Conservation (phyloP, 768 basidiomycete species). For the Hebeloma cylindrosporum region DNA sequence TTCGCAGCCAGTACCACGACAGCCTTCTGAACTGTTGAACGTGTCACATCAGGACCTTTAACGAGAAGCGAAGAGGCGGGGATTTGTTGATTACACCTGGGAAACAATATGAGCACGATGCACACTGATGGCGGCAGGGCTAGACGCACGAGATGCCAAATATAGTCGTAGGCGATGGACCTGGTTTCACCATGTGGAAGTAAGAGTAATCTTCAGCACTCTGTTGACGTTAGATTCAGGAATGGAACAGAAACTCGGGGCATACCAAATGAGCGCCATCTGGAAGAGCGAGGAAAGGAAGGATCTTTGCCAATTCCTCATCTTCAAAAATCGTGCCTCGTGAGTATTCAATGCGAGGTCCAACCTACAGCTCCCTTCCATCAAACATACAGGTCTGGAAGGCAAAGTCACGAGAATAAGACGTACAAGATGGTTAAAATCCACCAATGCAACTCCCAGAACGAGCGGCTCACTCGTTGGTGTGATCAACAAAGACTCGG, state of each 20-base stretch:
- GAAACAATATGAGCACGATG: slow-evolving; percentile 10
- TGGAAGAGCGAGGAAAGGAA: slow-evolving; percentile 95
- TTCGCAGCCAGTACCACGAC: slow-evolving; percentile 91
- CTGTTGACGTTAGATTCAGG: slow-evolving; percentile 35
- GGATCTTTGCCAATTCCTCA: slow-evolving; percentile 78
- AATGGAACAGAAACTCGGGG: slow-evolving; percentile 12
- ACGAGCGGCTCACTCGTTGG: slow-evolving; percentile 62
- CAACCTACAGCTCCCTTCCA: slow-evolving; percentile 54
- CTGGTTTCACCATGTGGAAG: slow-evolving; percentile 83
- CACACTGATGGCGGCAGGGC: background rate
- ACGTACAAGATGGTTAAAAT: slow-evolving; percentile 90
- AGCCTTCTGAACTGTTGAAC: slow-evolving; percentile 96
- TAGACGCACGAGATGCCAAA: slow-evolving; percentile 90
- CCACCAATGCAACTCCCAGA: slow-evolving; percentile 87
- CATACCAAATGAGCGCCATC: slow-evolving; percentile 94
- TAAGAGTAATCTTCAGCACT: slow-evolving; percentile 94
- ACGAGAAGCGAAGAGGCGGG: slow-evolving; percentile 74
- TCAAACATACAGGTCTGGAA: slow-evolving; percentile 14
- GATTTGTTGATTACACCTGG: slow-evolving; percentile 94
- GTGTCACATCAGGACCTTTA: slow-evolving; percentile 83
- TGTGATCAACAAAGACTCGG: slow-evolving; percentile 74
- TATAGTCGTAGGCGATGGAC: slow-evolving; percentile 72
- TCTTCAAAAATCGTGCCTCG: slow-evolving; percentile 80
- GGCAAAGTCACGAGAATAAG: slow-evolving; percentile 10
- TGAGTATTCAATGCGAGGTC: slow-evolving; percentile 87